Evolutionary conservation across 2,329 filamentous ascomycete species (phyloP).

Genomic region (Pseudovirgaria hyperparasitica): DNA sequence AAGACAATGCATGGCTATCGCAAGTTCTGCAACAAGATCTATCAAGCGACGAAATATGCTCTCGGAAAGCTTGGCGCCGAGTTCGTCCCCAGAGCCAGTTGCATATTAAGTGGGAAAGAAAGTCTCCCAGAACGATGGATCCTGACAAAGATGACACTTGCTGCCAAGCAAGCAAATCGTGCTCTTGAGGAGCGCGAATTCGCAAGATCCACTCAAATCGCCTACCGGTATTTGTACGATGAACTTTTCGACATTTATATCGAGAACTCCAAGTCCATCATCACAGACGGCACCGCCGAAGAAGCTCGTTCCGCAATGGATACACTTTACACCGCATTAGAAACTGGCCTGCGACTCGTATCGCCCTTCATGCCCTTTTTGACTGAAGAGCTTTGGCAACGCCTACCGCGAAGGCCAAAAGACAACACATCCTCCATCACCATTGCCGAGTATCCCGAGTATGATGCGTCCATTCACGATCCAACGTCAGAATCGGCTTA

Average conservation of each 20-base stretch:
- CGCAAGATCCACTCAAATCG: conserved; percentile 50
- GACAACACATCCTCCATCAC: conserved; percentile 58
- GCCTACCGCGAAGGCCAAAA: conserved; percentile 55
- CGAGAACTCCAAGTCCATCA: conserved; percentile 68
- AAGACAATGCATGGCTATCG: conserved; percentile 83
- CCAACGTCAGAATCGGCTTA: conserved; percentile 56
- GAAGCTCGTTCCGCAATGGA: conserved; percentile 58
- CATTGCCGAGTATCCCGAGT: conserved; percentile 53
- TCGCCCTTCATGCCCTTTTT: conserved; percentile 9
- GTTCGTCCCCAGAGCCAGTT: conserved; percentile 43
- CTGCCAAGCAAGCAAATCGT: conserved; percentile 54
- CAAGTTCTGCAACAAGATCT: conserved; percentile 93
- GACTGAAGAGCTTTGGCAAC: conserved; percentile 41
- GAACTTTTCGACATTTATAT: conserved; percentile 73
- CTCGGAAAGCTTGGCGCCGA: conserved; percentile 56
- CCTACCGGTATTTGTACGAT: conserved; percentile 64
- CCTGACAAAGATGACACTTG: conserved; percentile 59
- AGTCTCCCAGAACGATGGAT: conserved; percentile 52
- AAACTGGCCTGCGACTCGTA: conserved; percentile 55
- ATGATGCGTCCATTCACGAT: conserved; percentile 47
- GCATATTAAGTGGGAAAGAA: conserved; percentile 44
- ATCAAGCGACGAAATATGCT: conserved; percentile 86
- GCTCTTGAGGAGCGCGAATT: conserved; percentile 54
- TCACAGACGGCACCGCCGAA: conserved; percentile 56
- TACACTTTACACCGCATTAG: conserved; percentile 65